These are phyloP conservation scores for Botrytis aclada DNA, from an alignment of 2,329 filamentous ascomycete species.

Conservation along the genomic window DNA sequence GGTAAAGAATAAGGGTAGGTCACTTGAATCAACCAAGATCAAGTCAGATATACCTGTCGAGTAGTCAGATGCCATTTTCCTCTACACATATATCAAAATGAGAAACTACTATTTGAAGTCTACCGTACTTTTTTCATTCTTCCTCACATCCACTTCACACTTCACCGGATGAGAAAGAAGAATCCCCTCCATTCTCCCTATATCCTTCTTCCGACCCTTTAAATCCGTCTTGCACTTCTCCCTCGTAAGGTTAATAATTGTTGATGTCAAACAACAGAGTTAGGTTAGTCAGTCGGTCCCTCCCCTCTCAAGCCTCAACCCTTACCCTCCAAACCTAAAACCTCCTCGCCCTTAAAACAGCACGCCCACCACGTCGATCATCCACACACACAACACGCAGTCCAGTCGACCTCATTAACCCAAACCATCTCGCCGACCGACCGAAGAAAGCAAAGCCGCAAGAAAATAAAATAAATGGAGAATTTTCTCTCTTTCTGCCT, in stretches of 20 bases:
- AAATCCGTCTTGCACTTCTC: not conserved
- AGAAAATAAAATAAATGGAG: not conserved
- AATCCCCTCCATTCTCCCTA: not conserved
- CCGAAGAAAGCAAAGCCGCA: not conserved
- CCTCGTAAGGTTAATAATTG: not conserved
- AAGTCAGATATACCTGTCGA: not conserved
- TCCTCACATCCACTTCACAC: not conserved
- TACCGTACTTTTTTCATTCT: not conserved
- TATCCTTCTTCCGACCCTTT: not conserved
- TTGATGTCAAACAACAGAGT: not conserved
- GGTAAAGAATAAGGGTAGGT: not conserved
- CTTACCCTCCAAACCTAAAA: not conserved
- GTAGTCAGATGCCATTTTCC: not conserved
- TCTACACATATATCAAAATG: not conserved
- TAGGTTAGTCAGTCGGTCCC: too few relatives aligned
- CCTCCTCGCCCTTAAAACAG: not conserved
- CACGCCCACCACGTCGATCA: not conserved
- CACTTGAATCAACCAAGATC: not conserved
- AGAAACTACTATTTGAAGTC: not conserved
- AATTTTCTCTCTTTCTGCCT: not conserved
- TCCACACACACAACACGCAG: too few relatives aligned
- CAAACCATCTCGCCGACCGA: constrained; percentile 4
- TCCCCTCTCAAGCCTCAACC: not conserved
- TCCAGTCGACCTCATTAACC: not conserved
- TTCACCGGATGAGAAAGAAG: too few relatives aligned